Percentiles rank a stretch among this genome's conserved stretches.
These are phyloP conservation scores for Trametes villosa DNA, from an alignment of 768 basidiomycete genomes.

Conservation along the genomic window DNA sequence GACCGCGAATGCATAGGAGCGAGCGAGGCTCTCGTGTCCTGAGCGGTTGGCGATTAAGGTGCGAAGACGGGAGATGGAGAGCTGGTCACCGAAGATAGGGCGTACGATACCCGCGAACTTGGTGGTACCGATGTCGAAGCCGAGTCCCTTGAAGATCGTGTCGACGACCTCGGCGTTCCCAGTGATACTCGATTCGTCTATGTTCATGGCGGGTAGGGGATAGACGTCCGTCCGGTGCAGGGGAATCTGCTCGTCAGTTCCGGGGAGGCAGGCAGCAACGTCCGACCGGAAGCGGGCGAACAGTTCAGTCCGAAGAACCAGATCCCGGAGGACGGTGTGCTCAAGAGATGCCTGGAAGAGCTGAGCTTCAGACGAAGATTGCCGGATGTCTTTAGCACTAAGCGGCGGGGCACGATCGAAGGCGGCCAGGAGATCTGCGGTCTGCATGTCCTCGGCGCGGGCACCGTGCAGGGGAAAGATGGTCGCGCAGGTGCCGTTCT, in stretches of 20 bases:
- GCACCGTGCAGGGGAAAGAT: too few species aligned
- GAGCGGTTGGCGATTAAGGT: constrained; percentile 34
- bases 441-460: too few species aligned
- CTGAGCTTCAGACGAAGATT: constrained; percentile 22
- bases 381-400: constrained; percentile 37
- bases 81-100: constrained; percentile 39
- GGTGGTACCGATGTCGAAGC: neutral
- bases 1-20: constrained; percentile 30
- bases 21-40: constrained; percentile 30
- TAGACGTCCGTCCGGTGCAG: constrained; percentile 35
- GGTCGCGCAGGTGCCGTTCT: too few species aligned
- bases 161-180: constrained; percentile 41
- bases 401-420: too few species aligned
- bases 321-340: constrained; percentile 34
- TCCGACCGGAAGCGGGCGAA: neutral
- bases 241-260: constrained; percentile 25
- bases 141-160: constrained; percentile 34
- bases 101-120: constrained; percentile 9
- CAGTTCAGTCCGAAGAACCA: constrained; percentile 23
- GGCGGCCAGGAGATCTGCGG: too few species aligned
- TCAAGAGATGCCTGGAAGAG: neutral
- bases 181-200: too few species aligned
- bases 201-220: constrained; percentile 38
- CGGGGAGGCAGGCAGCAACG: neutral
- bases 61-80: constrained; percentile 40